These are phyloP conservation scores for Penicillium sp. DNA, from an alignment of 2,329 filamentous ascomycete genomes.

Conservation along the genomic window DNA sequence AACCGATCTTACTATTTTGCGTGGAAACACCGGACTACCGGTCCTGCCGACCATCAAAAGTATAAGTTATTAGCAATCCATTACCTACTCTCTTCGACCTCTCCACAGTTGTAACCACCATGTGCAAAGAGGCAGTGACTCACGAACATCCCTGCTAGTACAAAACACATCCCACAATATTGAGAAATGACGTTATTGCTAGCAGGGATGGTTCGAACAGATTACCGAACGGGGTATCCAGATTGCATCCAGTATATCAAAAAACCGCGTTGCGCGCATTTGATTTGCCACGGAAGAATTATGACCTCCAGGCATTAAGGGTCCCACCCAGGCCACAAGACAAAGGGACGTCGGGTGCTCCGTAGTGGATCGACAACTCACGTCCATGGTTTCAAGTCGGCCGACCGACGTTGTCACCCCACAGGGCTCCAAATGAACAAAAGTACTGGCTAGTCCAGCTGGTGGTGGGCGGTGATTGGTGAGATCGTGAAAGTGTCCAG, in stretches of 20 bases:
- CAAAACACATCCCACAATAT: not conserved
- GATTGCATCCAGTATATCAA: not conserved
- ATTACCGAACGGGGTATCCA: not conserved
- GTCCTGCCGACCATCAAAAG: too few species aligned
- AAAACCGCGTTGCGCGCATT: not conserved
- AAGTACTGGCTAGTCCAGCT: too few species aligned
- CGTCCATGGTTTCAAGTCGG: not conserved
- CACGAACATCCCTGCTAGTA: too few species aligned
- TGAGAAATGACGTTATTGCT: not conserved
- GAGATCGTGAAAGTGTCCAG: not conserved
- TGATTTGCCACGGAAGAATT: not conserved
- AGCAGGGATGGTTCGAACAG: not conserved
- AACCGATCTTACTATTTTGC: too few species aligned
- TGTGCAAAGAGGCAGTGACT: too few species aligned
- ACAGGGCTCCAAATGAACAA: too few species aligned
- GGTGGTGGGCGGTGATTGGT: not conserved
- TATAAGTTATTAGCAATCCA: too few species aligned
- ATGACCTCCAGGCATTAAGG: too few species aligned
- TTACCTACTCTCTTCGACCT: too few species aligned
- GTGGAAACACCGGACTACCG: too few species aligned
- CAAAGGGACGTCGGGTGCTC: not conserved
- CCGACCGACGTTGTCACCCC: too few species aligned
- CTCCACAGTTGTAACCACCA: too few species aligned
- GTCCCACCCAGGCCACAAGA: not conserved
- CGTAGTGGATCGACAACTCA: not conserved